Evolutionary conservation across 345 rosid genomes (phyloP), one percentile per base, ranked within the genome.

Genomic region (Citrus hindsii): DNA sequence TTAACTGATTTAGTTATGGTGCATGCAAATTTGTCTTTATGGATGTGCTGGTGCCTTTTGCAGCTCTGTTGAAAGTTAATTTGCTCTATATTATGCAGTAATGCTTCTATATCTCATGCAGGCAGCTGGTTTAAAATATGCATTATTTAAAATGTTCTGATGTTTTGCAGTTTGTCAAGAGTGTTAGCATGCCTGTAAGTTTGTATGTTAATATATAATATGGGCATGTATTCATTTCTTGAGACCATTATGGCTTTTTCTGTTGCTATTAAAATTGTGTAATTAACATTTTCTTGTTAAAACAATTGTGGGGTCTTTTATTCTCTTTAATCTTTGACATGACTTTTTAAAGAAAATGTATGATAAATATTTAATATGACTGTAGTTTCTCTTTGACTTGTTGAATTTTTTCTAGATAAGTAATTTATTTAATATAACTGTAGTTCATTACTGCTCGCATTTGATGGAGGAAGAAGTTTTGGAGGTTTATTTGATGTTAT

Each of bases 161-260:
- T 77, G 46, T 78, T 81, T 82, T 12, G 60, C 67, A 78, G 80
- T 80, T 55, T 76, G 30, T 79, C 75, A 74, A 75, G 64, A 65
- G 25, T 81, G 67, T 87, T 69, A 74, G 71, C 73, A n/a, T 63
- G 38, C 79, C 81, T 69, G 86, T 84, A 84, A 90, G 90, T 83
- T 68, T 73, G 68, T 33, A 59, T 67, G 51, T 25, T 35, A 67
- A 65, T 79, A 56, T 73, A 55, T 58, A 32, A 30, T 46, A 73
- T 77, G 76, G 25, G 19, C 16, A 37, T 62, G 24, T 72, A 2
- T 66, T 65, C 42, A 10, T 63, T 2, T 75, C 7, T 27, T 5
- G 10, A 35, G 78, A 19, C 25, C 7, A 6, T 25, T 30, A 25
- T 74, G 58, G 37, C 25, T 9, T 38, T 30, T 10, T 70, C 4